A percentile compares a stretch with the other conserved stretches of the same genome.
Conservation (phyloP, 306 rosid genomes). For the Lotus japonicus region DNA sequence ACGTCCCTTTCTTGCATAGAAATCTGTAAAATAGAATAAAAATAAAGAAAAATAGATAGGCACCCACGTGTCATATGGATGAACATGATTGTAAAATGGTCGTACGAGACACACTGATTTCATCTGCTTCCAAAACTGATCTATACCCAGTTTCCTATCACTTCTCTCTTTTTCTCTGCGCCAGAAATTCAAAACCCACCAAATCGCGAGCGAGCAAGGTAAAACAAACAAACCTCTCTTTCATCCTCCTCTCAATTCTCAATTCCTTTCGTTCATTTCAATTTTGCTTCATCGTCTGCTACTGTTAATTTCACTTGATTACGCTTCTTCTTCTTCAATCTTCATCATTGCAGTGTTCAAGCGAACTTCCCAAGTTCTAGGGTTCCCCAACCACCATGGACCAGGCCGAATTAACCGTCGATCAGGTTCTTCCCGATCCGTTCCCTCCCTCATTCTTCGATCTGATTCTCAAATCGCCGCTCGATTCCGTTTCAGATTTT, state of each 20-base stretch:
- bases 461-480: slow-evolving; percentile 18
- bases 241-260: background rate
- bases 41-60: background rate
- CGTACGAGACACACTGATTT: background rate
- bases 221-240: background rate
- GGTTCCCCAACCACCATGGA: slow-evolving; percentile 41
- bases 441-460: background rate
- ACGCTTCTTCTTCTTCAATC: background rate
- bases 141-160: background rate
- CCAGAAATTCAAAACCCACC: slow-evolving; percentile 3
- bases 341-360: background rate
- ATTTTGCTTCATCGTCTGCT: background rate
- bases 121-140: slow-evolving; percentile 20
- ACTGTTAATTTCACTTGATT: background rate
- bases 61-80: slow-evolving; percentile 13
- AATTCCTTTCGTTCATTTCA: background rate
- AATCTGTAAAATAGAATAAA: background rate
- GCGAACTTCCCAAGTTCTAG: slow-evolving; percentile 16
- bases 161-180: background rate
- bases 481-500: background rate
- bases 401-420: slow-evolving; percentile 74
- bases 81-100: slow-evolving; percentile 8
- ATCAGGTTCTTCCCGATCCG: slow-evolving; percentile 58
- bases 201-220: background rate
- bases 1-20: too few relatives aligned